These are phyloP conservation scores for Rubia yunnanensis DNA, from an alignment of 257 asterid genomes.

Conservation along the genomic window DNA sequence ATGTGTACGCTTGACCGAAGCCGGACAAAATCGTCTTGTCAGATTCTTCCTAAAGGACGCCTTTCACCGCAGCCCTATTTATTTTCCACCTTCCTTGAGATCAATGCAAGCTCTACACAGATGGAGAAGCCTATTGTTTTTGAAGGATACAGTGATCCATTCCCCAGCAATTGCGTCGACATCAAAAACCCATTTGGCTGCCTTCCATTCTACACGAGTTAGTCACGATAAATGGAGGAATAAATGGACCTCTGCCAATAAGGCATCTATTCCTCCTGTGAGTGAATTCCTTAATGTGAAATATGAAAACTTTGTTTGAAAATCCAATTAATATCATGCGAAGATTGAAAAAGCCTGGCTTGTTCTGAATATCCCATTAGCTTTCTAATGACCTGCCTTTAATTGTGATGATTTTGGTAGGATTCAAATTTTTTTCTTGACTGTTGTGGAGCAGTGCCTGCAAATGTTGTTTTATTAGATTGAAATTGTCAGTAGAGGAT, in stretches of 20 bases:
- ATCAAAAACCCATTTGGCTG: constrained; percentile 24
- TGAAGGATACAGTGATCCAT: constrained; percentile 31
- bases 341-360: background rate
- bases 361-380: background rate
- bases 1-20: no score
- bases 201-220: constrained; percentile 46
- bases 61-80: background rate
- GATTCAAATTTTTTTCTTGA: background rate
- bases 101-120: constrained; percentile 51
- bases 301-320: background rate
- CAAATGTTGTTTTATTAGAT: background rate
- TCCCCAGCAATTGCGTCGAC: constrained; percentile 26
- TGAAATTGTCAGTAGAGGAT: background rate
- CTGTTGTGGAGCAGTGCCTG: background rate
- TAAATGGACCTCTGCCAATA: constrained; percentile 32
- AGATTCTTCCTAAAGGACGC: background rate
- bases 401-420: background rate
- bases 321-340: background rate
- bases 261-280: constrained; percentile 33
- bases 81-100: background rate
- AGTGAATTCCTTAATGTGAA: constrained; percentile 13
- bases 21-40: no score
- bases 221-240: constrained; percentile 41
- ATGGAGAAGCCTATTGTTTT: constrained; percentile 42
- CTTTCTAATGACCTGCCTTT: background rate